These are phyloP conservation scores for Acanthamoeba sp. DNA, from an alignment of 208 protist genomes.

Conservation along the genomic window DNA sequence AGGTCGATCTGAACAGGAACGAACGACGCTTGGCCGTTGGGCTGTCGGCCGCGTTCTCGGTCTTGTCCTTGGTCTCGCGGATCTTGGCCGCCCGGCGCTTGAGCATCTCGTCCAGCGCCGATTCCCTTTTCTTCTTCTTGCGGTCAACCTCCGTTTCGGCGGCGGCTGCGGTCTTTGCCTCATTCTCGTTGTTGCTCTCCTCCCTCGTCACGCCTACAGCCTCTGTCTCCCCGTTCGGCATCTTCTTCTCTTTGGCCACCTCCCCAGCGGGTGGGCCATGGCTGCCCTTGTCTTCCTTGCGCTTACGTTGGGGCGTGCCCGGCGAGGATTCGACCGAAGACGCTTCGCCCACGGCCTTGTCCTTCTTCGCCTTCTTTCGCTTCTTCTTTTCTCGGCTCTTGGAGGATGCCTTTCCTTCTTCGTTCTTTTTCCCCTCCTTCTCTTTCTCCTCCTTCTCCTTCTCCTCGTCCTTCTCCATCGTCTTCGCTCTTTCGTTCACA, in stretches of 20 bases:
- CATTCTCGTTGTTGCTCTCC: not conserved
- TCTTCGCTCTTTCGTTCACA: not conserved
- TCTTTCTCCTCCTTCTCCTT: not conserved
- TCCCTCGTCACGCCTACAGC: not conserved
- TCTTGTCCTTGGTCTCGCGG: not conserved
- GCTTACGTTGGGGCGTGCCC: not conserved
- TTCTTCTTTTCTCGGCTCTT: conserved; percentile 26
- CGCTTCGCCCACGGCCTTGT: not conserved
- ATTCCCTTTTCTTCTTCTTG: not conserved
- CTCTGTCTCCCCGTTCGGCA: not conserved
- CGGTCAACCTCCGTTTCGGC: not conserved
- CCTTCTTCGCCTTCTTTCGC: not conserved
- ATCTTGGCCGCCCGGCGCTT: not conserved
- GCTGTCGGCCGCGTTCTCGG: not conserved
- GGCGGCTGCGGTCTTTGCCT: not conserved
- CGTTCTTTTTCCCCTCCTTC: not conserved
- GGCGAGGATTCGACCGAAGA: not conserved
- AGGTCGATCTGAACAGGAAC: not conserved
- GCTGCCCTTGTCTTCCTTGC: not conserved
- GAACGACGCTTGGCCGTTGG: not conserved
- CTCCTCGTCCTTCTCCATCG: not conserved
- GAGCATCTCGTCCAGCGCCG: conserved; percentile 25
- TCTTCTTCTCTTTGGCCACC: not conserved
- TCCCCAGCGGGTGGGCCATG: too few species aligned
- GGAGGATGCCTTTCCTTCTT: too few species aligned